phyloP scores from a whole-genome alignment of 1,284 basidiomycete genomes.

The Trichosporon coremiiforme region DNA sequence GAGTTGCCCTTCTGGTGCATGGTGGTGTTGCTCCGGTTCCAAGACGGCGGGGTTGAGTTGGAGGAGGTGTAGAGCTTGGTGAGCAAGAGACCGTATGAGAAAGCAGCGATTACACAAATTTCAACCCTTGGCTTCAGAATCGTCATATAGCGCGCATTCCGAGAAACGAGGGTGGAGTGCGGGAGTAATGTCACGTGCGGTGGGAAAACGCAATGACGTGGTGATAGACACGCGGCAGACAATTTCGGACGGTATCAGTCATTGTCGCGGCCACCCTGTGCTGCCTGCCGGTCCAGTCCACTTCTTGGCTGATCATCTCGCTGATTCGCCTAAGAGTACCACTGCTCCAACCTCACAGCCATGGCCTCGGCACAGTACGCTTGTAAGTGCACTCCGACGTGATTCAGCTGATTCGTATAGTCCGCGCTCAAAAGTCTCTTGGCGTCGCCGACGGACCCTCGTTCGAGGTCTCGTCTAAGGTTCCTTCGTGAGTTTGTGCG shows the following conservation, averaged over 20 bases:
- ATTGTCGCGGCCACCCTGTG: neutral
- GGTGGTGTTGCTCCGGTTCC: conserved; percentile 25
- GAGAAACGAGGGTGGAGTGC: conserved; percentile 11
- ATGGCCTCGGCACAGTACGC: conserved; percentile 58
- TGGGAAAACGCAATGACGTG: neutral
- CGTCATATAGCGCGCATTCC: conserved; percentile 9
- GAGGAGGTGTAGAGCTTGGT: conserved; percentile 10
- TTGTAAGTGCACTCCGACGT: conserved; percentile 62
- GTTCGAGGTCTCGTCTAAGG: conserved; percentile 69
- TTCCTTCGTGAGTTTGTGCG: conserved; percentile 59
- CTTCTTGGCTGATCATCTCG: conserved; percentile 8
- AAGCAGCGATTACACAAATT: conserved; percentile 19
- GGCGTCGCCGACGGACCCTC: conserved; percentile 82
- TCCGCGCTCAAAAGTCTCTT: conserved; percentile 89
- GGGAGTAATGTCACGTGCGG: conserved; percentile 6
- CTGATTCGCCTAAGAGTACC: conserved; percentile 11
- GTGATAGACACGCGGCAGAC: neutral
- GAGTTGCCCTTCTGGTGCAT: conserved; percentile 79
- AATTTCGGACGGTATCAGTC: conserved; percentile 18
- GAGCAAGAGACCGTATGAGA: conserved; percentile 17
- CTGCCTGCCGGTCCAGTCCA: conserved; percentile 5
- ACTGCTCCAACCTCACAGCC: conserved; percentile 10
- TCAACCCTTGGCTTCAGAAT: conserved; percentile 6
- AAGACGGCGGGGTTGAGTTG: conserved; percentile 10
- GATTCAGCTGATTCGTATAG: conserved; percentile 56